Evolutionary conservation across 768 basidiomycete species (phyloP), one percentile per base, ranked within the genome.

Genomic region (Melanogaster broomeanus): DNA sequence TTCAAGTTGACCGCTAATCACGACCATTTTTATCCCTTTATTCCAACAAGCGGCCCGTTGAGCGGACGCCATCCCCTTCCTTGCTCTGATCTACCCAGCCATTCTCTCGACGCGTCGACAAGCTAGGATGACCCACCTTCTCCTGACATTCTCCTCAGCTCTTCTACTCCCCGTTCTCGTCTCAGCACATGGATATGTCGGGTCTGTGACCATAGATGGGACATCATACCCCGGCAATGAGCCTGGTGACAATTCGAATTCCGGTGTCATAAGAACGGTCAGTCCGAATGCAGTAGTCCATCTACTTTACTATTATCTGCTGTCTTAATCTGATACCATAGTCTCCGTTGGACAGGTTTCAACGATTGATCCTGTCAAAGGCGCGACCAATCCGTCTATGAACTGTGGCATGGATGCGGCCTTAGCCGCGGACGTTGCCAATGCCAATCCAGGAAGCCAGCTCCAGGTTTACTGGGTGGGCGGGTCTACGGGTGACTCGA

Each of bases 391-490:
- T 64, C 69, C 79, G 3, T 74, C 71, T 41, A 34, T 86, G 4
- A 83, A 78, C 61, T 90, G 88, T 59, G 88, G 88, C 25, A 67
- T 72, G 41, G 71, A 77, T 38, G 80, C 85, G 1, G 66, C 72
- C 38, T 58, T 73, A 0, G 87, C 83, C 1, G 53, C 74, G 2
- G 60, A 77, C 16, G 73, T 79, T 28, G 83, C 75, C n/a, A 68
- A 72, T 40, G 85, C 78, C 10, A 82, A 81, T 51, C 82, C 87
- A 1, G 87, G 85, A 6, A 81, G 79, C 60, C 58, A 59, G 7
- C 43, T 88, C 31, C 61, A 67, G 6, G 74, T 88, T 59, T 60
- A 77, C 42, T 89, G 87, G 87, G 65, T 64, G 2, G 81, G 67
- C 4, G 61, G 67, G 13, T 31, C 74, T 42, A 80, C 75, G 0